Conservation (phyloP, 192 early-diverging fungal species). For the Gigaspora rosea region DNA sequence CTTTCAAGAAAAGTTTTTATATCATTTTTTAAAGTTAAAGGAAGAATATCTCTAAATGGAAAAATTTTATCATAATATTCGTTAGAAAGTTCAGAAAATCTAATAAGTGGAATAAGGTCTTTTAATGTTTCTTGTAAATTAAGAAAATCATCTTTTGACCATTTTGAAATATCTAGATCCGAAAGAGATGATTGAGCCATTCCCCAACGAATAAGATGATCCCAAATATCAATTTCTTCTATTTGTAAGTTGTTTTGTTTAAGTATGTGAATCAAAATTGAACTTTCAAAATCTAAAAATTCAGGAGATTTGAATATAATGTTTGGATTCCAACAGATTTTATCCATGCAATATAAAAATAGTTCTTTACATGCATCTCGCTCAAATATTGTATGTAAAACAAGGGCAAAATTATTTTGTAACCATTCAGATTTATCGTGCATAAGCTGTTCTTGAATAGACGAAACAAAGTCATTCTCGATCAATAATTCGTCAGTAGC, state of each 20-base stretch:
- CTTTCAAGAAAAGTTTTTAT: not conserved
- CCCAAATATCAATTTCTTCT: constrained; percentile 19
- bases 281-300: constrained; percentile 5
- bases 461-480: not conserved
- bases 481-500: constrained; percentile 28
- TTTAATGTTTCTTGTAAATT: constrained; percentile 10
- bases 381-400: constrained; percentile 17
- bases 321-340: not conserved
- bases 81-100: constrained; percentile 18
- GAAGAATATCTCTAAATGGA: constrained; percentile 12
- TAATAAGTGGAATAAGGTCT: constrained; percentile 17
- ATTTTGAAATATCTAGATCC: not conserved
- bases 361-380: not conserved
- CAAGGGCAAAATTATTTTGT: constrained; percentile 7
- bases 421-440: constrained; percentile 16
- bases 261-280: not conserved
- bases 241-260: constrained; percentile 16
- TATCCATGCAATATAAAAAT: not conserved
- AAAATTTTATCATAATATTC: constrained; percentile 17
- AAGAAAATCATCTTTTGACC: not conserved
- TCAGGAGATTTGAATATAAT: not conserved
- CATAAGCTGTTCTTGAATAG: constrained; percentile 25
- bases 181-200: not conserved
- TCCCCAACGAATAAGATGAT: not conserved
- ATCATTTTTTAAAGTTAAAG: not conserved